Evolutionary conservation across 805 yeast genomes (phyloP).

Genomic region (Suhomyces vadensis): DNA sequence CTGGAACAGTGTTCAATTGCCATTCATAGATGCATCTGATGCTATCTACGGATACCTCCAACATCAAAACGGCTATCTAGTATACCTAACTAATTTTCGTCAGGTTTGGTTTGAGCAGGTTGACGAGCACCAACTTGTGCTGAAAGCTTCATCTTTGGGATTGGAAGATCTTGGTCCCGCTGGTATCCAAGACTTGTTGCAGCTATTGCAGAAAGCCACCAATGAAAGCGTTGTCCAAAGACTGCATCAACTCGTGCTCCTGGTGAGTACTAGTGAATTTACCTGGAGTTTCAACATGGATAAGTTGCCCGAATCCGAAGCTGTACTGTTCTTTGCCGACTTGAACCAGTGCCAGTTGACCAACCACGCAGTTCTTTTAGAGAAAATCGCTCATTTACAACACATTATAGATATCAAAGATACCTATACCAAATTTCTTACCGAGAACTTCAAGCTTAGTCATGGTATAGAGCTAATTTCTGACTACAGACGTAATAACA

Average conservation of each 20-base stretch:
- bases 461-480: slow-evolving; percentile 36
- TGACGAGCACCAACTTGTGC: slow-evolving; percentile 13
- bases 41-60: slow-evolving; percentile 17
- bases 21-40: slow-evolving; percentile 3
- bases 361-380: slow-evolving; percentile 20
- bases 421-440: slow-evolving; percentile 30
- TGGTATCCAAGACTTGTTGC: not conserved
- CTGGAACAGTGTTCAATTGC: not conserved
- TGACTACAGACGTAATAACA: slow-evolving; percentile 26
- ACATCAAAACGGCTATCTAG: slow-evolving; percentile 14
- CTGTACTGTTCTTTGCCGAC: slow-evolving; percentile 18
- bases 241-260: not conserved
- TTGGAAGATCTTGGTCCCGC: slow-evolving; percentile 21
- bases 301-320: slow-evolving; percentile 6
- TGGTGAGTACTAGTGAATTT: slow-evolving; percentile 7
- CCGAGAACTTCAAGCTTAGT: slow-evolving; percentile 35
- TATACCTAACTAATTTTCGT: slow-evolving; percentile 28
- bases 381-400: slow-evolving; percentile 22
- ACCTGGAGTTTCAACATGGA: slow-evolving; percentile 7
- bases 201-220: not conserved
- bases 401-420: slow-evolving; percentile 28
- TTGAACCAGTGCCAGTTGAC: slow-evolving; percentile 24
- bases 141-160: slow-evolving; percentile 25
- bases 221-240: not conserved
- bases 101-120: slow-evolving; percentile 29